A percentile compares a stretch with the other conserved stretches of the same genome.
Conservation (phyloP, 768 basidiomycete species). For the Dictyophora rubrovolvata region DNA sequence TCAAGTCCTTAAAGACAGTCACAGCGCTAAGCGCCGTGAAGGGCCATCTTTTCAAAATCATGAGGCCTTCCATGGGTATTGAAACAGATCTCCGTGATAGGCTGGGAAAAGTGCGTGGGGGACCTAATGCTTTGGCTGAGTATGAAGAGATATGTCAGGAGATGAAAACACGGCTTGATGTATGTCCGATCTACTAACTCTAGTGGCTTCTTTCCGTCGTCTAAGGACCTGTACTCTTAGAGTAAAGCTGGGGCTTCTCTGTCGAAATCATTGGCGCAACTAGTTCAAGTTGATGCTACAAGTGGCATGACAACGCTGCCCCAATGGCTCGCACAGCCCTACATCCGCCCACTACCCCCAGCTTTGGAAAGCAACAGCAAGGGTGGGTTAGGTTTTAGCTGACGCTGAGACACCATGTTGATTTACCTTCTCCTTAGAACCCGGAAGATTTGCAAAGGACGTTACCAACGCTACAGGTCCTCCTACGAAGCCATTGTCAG, state of each 20-base stretch:
- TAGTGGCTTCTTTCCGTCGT: not conserved
- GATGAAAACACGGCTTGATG: constrained; percentile 50
- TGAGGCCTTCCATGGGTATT: constrained; percentile 61
- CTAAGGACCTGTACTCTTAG: constrained; percentile 7
- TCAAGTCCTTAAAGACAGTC: constrained; percentile 53
- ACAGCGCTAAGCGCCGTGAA: constrained; percentile 73
- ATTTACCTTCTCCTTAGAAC: not conserved
- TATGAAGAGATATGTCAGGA: constrained; percentile 49
- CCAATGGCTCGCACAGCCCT: constrained; percentile 65
- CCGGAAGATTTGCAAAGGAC: not conserved
- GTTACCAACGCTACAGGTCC: not conserved
- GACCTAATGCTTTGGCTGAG: constrained; percentile 25
- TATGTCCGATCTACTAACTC: constrained; percentile 23
- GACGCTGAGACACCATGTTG: not conserved
- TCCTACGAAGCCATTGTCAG: not conserved
- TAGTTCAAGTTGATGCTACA: constrained; percentile 31
- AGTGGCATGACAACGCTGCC: constrained; percentile 49
- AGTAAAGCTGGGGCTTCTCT: constrained; percentile 34
- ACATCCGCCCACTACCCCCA: constrained; percentile 37
- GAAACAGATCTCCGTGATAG: constrained; percentile 66
- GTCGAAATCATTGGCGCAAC: constrained; percentile 23
- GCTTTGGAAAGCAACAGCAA: not conserved
- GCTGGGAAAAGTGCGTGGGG: constrained; percentile 42
- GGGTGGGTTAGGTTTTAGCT: not conserved
- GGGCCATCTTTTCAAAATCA: constrained; percentile 87